Percentiles rank a stretch among this genome's conserved stretches.
Evolutionary conservation across 768 basidiomycete species (phyloP).

Genomic region (Lepiota brunneoincarnata): DNA sequence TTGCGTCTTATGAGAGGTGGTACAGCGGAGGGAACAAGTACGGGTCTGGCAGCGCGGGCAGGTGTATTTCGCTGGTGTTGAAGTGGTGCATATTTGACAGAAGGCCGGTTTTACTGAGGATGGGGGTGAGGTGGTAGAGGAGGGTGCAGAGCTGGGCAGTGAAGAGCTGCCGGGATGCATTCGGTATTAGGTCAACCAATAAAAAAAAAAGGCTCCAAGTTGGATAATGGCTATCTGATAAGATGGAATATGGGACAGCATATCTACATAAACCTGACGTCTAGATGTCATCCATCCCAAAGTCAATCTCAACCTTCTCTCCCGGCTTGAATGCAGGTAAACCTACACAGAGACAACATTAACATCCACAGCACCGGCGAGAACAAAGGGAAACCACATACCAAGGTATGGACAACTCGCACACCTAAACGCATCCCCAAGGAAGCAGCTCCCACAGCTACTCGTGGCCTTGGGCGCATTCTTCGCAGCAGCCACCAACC

Average conservation of each 20-base stretch:
- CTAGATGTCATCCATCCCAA: slow-evolving; percentile 87
- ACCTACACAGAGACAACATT: slow-evolving; percentile 45
- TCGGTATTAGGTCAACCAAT: background rate
- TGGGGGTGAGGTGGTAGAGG: background rate
- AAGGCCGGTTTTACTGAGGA: slow-evolving; percentile 9
- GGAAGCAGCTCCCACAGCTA: slow-evolving; percentile 95
- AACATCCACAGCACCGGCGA: slow-evolving; percentile 11
- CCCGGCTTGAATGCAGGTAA: slow-evolving; percentile 98
- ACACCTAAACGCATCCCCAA: slow-evolving; percentile 98
- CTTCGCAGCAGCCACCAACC: slow-evolving; percentile 61
- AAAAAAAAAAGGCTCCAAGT: slow-evolving; percentile 10
- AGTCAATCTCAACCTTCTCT: slow-evolving; percentile 92
- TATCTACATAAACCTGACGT: too few relatives aligned
- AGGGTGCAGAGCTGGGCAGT: background rate
- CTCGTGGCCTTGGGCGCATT: slow-evolving; percentile 87
- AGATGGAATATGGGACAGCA: too few relatives aligned
- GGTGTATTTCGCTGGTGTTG: slow-evolving; percentile 58
- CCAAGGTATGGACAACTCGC: slow-evolving; percentile 94
- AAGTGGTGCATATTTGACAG: slow-evolving; percentile 17
- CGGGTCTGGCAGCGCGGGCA: slow-evolving; percentile 73
- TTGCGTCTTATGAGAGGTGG: slow-evolving; percentile 60
- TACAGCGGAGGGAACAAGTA: slow-evolving; percentile 74
- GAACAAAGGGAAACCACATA: slow-evolving; percentile 39
- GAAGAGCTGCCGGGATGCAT: background rate
- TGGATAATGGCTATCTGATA: too few relatives aligned